Conservation (phyloP, 345 rosid genomes). For the Rhizophora mangle region DNA sequence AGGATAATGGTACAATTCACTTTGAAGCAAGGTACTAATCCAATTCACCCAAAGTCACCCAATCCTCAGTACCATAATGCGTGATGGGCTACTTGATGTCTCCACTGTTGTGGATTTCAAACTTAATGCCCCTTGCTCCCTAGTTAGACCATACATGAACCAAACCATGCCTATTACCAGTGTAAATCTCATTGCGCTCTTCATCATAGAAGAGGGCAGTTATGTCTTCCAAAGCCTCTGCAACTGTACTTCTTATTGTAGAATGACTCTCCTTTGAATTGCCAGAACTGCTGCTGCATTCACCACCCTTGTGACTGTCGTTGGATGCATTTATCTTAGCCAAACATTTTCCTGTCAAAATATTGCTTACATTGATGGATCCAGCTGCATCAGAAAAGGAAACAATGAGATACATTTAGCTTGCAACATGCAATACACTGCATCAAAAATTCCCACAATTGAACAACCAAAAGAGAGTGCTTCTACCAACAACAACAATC, state of each 20-base stretch:
- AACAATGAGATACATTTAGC: not conserved
- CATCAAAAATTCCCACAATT: too few relatives aligned
- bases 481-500: too few relatives aligned
- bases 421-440: too few relatives aligned
- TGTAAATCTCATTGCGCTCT: slow-evolving; percentile 91
- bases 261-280: slow-evolving; percentile 31
- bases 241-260: slow-evolving; percentile 50
- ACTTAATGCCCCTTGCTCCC: not conserved
- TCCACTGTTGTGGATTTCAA: not conserved
- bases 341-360: slow-evolving; percentile 91
- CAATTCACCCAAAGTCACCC: not conserved
- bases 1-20: slow-evolving; percentile 2
- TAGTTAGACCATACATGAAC: slow-evolving; percentile 92
- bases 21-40: not conserved
- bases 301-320: slow-evolving; percentile 46
- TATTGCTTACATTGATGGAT: slow-evolving; percentile 85
- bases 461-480: too few relatives aligned
- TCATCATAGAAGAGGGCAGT: slow-evolving; percentile 89
- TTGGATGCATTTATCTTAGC: slow-evolving; percentile 70
- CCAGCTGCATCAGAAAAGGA: slow-evolving; percentile 55
- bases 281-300: slow-evolving; percentile 40
- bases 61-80: slow-evolving; percentile 25
- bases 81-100: not conserved
- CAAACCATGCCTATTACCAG: slow-evolving; percentile 75
- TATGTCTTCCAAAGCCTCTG: slow-evolving; percentile 85